Evolutionary conservation across 1,139 yeast genomes (phyloP).

Genomic region (Geotrichum europaeum): DNA sequence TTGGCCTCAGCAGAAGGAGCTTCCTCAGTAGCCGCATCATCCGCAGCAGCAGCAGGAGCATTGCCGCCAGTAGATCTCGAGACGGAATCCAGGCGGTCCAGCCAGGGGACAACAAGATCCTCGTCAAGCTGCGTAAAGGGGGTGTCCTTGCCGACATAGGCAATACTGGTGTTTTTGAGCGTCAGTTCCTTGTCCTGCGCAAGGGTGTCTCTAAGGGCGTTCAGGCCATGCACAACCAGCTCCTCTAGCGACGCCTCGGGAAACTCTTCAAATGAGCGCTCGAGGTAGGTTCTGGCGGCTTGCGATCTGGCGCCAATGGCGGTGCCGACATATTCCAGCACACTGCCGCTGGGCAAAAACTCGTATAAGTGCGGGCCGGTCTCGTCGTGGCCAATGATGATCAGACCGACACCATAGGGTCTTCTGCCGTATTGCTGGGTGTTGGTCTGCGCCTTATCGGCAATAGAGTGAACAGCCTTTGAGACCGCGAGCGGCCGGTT

Average conservation of each 20-base stretch:
- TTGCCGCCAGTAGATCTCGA: conserved; percentile 30
- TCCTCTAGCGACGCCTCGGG: conserved; percentile 59
- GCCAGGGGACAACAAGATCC: conserved; percentile 73
- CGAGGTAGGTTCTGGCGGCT: conserved; percentile 94
- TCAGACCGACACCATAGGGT: conserved; percentile 95
- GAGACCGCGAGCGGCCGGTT: conserved; percentile 83
- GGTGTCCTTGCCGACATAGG: conserved; percentile 78
- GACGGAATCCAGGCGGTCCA: conserved; percentile 59
- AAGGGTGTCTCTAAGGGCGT: conserved; percentile 88
- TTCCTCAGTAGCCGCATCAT: conserved; percentile 22
- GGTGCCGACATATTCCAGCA: conserved; percentile 83
- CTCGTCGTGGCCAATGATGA: conserved; percentile 89
- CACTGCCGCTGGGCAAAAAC: conserved; percentile 94
- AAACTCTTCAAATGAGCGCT: conserved; percentile 70
- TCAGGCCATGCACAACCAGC: conserved; percentile 79
- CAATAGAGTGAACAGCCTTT: conserved; percentile 78
- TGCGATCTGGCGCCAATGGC: conserved; percentile 99
- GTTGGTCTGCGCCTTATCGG: conserved; percentile 95
- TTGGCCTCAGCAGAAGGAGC: conserved; percentile 26
- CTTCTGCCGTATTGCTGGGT: conserved; percentile 95
- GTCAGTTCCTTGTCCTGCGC: conserved; percentile 91
- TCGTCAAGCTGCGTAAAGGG: conserved; percentile 77
- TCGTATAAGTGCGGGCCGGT: conserved; percentile 92
- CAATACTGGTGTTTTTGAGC: conserved; percentile 77
- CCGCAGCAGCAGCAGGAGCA: conserved; percentile 17